Conservation (phyloP, 331 rosid genomes). For the Phaseolus coccineus region DNA sequence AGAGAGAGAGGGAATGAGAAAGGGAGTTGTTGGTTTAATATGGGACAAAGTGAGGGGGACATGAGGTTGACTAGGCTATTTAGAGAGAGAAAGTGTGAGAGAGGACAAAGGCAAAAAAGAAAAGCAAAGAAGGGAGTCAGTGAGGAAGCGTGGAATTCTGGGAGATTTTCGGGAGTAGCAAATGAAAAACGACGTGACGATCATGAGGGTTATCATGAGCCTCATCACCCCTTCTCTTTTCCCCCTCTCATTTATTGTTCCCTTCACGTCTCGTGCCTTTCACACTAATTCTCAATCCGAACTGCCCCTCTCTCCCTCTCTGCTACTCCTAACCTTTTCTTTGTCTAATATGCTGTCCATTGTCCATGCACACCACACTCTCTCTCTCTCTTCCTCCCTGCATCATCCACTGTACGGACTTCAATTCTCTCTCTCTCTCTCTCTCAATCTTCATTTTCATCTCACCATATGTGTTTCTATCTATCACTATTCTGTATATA, state of each 20-base stretch:
- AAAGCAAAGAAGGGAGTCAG: conserved; percentile 35
- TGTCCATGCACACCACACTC: conserved; percentile 38
- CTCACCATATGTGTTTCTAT: neutral
- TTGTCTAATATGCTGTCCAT: conserved; percentile 50
- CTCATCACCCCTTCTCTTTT: conserved; percentile 63
- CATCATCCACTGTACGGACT: neutral
- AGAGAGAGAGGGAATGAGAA: conserved; percentile 21
- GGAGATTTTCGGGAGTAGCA: conserved; percentile 89
- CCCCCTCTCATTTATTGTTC: conserved; percentile 59
- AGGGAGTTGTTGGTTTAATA: conserved; percentile 51
- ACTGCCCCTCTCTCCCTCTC: conserved; percentile 71
- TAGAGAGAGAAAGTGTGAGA: conserved; percentile 40
- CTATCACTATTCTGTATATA: neutral
- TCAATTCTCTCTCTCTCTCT: neutral
- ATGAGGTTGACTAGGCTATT: conserved; percentile 65
- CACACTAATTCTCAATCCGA: conserved; percentile 87
- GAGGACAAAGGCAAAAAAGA: conserved; percentile 17
- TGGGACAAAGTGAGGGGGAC: conserved; percentile 59
- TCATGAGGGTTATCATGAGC: conserved; percentile 94
- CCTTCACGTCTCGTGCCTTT: conserved; percentile 75
- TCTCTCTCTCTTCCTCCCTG: neutral
- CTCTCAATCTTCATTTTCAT: neutral
- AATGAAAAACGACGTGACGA: conserved; percentile 98
- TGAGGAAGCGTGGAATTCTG: conserved; percentile 94
- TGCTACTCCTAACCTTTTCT: conserved; percentile 47